A percentile compares a stretch with the other conserved stretches of the same genome.
Evolutionary conservation across 768 basidiomycete genomes (phyloP).

Genomic region (Hydnum rufescens): DNA sequence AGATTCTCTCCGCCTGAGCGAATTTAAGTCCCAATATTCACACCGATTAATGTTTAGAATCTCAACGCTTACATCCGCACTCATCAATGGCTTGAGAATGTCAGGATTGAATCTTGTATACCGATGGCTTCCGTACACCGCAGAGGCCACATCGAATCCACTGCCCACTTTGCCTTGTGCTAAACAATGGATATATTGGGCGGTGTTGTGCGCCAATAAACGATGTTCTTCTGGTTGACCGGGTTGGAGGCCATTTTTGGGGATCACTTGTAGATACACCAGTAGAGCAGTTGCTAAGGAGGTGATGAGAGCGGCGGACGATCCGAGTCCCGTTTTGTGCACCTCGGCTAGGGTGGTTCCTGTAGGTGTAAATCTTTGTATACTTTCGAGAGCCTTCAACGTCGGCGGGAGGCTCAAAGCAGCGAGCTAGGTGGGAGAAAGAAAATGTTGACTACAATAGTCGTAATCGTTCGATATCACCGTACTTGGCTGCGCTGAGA

Average conservation of each 20-base stretch:
- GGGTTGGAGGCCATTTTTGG: slow-evolving; percentile 22
- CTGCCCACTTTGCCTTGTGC: slow-evolving; percentile 97
- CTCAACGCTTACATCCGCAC: too few relatives aligned
- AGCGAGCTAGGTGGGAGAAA: slow-evolving; percentile 31
- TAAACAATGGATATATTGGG: slow-evolving; percentile 87
- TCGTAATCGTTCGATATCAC: not conserved
- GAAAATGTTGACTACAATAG: not conserved
- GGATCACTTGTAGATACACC: slow-evolving; percentile 48
- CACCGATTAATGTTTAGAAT: too few relatives aligned
- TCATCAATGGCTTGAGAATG: slow-evolving; percentile 48
- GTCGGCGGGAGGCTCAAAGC: slow-evolving; percentile 40
- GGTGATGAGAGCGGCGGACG: slow-evolving; percentile 91
- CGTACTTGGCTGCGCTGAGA: slow-evolving; percentile 73
- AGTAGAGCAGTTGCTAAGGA: slow-evolving; percentile 78
- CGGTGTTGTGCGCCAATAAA: slow-evolving; percentile 64
- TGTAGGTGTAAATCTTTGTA: slow-evolving; percentile 60
- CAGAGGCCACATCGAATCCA: slow-evolving; percentile 90
- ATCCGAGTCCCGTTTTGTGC: slow-evolving; percentile 98
- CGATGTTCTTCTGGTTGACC: slow-evolving; percentile 19
- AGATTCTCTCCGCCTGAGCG: too few relatives aligned
- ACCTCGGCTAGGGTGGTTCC: slow-evolving; percentile 53
- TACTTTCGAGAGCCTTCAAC: slow-evolving; percentile 37
- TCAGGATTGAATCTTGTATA: slow-evolving; percentile 73
- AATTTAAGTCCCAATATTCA: too few relatives aligned
- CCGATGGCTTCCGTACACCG: slow-evolving; percentile 84